Percentiles rank a stretch among this genome's conserved stretches.
These are phyloP conservation scores for Epichloe amarillans DNA, from an alignment of 2,329 filamentous ascomycete genomes.

Conservation along the genomic window DNA sequence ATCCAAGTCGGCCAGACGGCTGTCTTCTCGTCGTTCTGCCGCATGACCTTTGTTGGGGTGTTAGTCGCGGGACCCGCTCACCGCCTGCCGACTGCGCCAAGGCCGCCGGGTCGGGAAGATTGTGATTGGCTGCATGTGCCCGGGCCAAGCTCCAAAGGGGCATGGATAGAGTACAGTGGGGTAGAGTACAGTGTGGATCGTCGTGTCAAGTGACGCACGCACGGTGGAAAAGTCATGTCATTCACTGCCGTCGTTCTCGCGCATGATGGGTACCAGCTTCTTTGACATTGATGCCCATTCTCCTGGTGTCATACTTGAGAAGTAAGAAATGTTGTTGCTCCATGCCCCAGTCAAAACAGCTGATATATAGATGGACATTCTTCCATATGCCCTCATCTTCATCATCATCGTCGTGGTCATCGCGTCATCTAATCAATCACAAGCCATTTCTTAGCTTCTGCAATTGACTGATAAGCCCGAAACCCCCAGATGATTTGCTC, in stretches of 20 bases:
- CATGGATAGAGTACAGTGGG: background rate
- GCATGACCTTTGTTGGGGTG: constrained; percentile 1
- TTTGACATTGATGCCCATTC: too few relatives aligned
- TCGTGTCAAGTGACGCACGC: background rate
- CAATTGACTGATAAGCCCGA: constrained; percentile 49
- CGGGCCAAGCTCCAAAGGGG: background rate
- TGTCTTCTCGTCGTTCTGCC: constrained; percentile 1
- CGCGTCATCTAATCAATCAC: constrained; percentile 20
- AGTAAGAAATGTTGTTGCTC: too few relatives aligned
- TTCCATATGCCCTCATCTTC: background rate
- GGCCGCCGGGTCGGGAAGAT: background rate
- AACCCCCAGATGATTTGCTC: constrained; percentile 34
- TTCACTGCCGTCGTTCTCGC: background rate
- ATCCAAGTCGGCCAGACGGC: background rate
- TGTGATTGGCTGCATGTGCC: constrained; percentile 5
- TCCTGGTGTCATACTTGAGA: too few relatives aligned
- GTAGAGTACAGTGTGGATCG: background rate
- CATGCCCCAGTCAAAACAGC: too few relatives aligned
- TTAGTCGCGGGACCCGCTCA: constrained; percentile 10
- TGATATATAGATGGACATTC: background rate
- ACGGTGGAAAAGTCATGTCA: background rate
- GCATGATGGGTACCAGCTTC: too few relatives aligned
- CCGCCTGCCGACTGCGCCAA: constrained; percentile 10
- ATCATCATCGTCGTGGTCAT: background rate
- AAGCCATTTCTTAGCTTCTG: constrained; percentile 45